These are phyloP conservation scores for Hansenula sp. DNA, from an alignment of 1,139 yeast genomes.

Conservation along the genomic window DNA sequence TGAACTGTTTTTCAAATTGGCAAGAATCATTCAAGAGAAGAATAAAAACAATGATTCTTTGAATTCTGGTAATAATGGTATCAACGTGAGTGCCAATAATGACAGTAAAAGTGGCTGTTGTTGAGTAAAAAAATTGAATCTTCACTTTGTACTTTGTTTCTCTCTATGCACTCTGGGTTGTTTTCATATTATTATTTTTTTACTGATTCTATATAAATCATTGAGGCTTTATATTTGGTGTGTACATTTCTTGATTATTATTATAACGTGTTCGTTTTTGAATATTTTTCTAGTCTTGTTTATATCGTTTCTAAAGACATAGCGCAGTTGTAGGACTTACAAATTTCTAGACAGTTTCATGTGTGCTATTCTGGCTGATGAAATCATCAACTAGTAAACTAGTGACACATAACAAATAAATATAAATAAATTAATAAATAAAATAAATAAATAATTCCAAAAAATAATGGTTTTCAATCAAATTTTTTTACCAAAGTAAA, in stretches of 20 bases:
- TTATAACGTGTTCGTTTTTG: not conserved
- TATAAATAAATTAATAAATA: constrained; percentile 3
- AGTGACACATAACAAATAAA: not conserved
- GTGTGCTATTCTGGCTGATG: too few species aligned
- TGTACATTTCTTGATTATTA: not conserved
- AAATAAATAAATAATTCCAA: not conserved
- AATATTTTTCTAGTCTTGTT: too few species aligned
- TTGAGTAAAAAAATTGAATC: not conserved
- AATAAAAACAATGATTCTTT: constrained; percentile 37
- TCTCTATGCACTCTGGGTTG: not conserved
- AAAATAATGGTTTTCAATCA: too few species aligned
- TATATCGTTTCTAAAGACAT: too few species aligned
- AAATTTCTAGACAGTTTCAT: too few species aligned
- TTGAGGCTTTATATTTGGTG: not conserved
- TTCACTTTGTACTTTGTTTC: too few species aligned
- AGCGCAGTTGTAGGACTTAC: too few species aligned
- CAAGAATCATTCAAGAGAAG: constrained; percentile 82
- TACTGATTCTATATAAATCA: not conserved
- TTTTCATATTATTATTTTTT: not conserved
- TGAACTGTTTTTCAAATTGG: constrained; percentile 84
- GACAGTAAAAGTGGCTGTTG: constrained; percentile 16
- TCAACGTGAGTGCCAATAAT: constrained; percentile 19
- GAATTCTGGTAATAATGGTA: constrained; percentile 24
- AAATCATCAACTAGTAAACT: not conserved
- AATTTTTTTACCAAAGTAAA: constrained; percentile 58